These are phyloP conservation scores for Lentinula lateritia DNA, from an alignment of 768 basidiomycete genomes.

Conservation along the genomic window DNA sequence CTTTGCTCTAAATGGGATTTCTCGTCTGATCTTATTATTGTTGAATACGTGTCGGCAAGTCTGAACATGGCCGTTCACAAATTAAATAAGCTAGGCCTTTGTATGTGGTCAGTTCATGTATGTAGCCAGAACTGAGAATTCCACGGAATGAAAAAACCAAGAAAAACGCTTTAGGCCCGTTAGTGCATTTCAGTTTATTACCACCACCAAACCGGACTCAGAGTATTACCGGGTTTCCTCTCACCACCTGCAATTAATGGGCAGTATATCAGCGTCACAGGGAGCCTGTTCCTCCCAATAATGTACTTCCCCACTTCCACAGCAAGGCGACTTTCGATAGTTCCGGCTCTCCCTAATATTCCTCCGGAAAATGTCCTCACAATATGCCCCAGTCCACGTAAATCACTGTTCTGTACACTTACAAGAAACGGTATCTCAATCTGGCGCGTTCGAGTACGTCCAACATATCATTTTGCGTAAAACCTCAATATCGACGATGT, in stretches of 20 bases:
- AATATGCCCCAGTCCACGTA: constrained; percentile 62
- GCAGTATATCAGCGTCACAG: neutral
- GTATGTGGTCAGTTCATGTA: no score
- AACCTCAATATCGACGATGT: constrained; percentile 1
- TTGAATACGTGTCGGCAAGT: no score
- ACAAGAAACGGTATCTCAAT: constrained; percentile 68
- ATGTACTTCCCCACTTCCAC: constrained; percentile 90
- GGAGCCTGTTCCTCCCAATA: neutral
- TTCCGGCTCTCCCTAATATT: constrained; percentile 62
- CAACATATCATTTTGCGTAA: constrained; percentile 3
- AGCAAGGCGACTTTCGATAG: constrained; percentile 65
- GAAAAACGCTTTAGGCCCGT: neutral
- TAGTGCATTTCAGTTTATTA: neutral
- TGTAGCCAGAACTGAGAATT: no score
- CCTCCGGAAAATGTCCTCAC: constrained; percentile 53
- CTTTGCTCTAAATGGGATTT: no score
- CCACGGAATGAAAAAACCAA: no score
- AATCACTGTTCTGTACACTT: constrained; percentile 71
- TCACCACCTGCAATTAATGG: neutral
- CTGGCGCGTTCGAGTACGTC: constrained; percentile 77
- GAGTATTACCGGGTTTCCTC: neutral
- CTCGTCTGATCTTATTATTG: no score
- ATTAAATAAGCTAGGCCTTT: no score
- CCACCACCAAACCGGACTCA: neutral
- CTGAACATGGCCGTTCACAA: no score